Evolutionary conservation across 441 rosid genomes (phyloP).

Genomic region (Lepidium campestre): DNA sequence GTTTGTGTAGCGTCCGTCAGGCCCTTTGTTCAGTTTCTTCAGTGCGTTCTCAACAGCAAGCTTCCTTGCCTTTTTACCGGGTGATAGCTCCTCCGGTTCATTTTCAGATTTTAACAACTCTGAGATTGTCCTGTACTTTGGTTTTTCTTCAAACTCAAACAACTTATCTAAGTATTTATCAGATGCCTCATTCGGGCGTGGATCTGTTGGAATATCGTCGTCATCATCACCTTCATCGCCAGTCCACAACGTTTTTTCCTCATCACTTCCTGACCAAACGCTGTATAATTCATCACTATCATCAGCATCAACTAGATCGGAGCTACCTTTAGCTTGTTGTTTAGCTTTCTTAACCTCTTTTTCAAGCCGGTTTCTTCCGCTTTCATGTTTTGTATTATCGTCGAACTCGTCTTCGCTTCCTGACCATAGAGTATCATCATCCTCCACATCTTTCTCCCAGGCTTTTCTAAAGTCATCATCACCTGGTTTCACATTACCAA

Average conservation of each 20-base stretch:
- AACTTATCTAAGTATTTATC: slow-evolving; percentile 72
- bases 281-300: slow-evolving; percentile 81
- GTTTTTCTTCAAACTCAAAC: slow-evolving; percentile 89
- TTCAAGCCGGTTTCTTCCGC: slow-evolving; percentile 29
- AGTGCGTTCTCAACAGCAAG: slow-evolving; percentile 89
- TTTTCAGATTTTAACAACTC: slow-evolving; percentile 68
- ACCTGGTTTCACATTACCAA: slow-evolving; percentile 55
- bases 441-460: slow-evolving; percentile 63
- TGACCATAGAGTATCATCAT: slow-evolving; percentile 65
- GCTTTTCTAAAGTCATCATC: slow-evolving; percentile 55
- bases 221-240: slow-evolving; percentile 89
- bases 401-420: slow-evolving; percentile 72
- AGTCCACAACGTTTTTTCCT: slow-evolving; percentile 88
- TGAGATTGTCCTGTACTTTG: slow-evolving; percentile 74
- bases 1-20: slow-evolving; percentile 81
- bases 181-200: slow-evolving; percentile 67
- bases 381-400: slow-evolving; percentile 17
- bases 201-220: slow-evolving; percentile 73
- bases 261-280: slow-evolving; percentile 89
- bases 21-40: slow-evolving; percentile 88
- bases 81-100: slow-evolving; percentile 85
- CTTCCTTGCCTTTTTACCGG: slow-evolving; percentile 84
- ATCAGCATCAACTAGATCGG: slow-evolving; percentile 63
- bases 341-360: slow-evolving; percentile 58
- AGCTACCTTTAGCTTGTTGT: slow-evolving; percentile 63